Percentiles rank a stretch among this genome's conserved stretches.
Evolutionary conservation across 2,329 filamentous ascomycete genomes (phyloP).

Genomic region (Cladorrhinum sp.): DNA sequence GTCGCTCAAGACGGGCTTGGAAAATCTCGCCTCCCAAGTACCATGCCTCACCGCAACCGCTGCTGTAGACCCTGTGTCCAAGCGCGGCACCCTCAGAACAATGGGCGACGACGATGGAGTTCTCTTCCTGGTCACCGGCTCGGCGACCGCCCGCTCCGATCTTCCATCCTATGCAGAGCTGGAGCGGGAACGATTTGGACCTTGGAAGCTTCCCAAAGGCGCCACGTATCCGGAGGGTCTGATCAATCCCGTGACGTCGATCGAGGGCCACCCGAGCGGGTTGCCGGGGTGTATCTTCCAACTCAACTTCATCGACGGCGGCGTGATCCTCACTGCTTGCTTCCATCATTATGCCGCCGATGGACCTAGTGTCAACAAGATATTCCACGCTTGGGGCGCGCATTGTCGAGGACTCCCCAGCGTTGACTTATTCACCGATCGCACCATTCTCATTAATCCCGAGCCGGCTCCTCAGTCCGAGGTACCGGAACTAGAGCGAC

Average conservation of each 20-base stretch:
- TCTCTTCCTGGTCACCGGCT: slow-evolving; percentile 3
- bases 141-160: slow-evolving; percentile 1
- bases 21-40: slow-evolving; percentile 3
- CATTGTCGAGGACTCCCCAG: slow-evolving; percentile 1
- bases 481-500: slow-evolving; percentile 1
- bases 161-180: slow-evolving; percentile 2
- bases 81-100: slow-evolving; percentile 3
- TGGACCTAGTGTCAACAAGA: slow-evolving; percentile 3
- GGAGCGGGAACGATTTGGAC: slow-evolving; percentile 1
- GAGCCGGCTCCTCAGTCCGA: slow-evolving; percentile 3
- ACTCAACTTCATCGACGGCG: slow-evolving; percentile 4
- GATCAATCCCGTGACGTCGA: slow-evolving; percentile 3
- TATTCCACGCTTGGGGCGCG: slow-evolving; percentile 3
- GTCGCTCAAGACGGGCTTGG: slow-evolving; percentile 3
- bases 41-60: slow-evolving; percentile 3
- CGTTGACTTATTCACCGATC: slow-evolving; percentile 1
- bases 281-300: slow-evolving; percentile 3
- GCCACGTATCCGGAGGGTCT: slow-evolving; percentile 2
- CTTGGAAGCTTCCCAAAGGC: slow-evolving; percentile 2
- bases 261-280: slow-evolving; percentile 1
- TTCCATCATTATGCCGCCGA: slow-evolving; percentile 3
- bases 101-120: slow-evolving; percentile 2
- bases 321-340: slow-evolving; percentile 1
- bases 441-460: slow-evolving; percentile 2
- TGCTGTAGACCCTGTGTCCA: slow-evolving; percentile 3